phyloP scores from a whole-genome alignment of 129 eudicot species.

The Kitagawia praeruptora region DNA sequence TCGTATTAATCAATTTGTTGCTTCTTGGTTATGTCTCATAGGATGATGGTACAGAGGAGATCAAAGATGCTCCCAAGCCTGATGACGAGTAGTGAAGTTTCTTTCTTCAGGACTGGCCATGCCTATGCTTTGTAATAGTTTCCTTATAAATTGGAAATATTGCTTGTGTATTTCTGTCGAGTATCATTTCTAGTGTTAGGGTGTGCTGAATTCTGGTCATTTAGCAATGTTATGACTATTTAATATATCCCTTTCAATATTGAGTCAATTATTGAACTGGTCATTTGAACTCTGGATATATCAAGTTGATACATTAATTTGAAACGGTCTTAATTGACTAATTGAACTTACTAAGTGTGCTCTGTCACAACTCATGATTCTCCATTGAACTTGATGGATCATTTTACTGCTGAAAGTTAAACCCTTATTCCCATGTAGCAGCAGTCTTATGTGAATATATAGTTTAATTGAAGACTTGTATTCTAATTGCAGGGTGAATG shows the following conservation, averaged over 20 bases:
- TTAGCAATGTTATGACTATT: not conserved
- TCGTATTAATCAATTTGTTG: not conserved
- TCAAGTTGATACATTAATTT: not conserved
- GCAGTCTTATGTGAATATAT: too few species aligned
- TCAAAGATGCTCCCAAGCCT: constrained; percentile 38
- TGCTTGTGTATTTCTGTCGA: constrained; percentile 7
- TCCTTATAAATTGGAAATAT: not conserved
- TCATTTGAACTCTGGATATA: not conserved
- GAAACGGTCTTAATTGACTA: not conserved
- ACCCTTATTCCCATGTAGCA: not conserved
- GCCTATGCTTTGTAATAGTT: constrained; percentile 7
- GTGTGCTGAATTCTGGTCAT: not conserved
- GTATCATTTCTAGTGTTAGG: constrained; percentile 10
- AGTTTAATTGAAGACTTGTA: too few species aligned
- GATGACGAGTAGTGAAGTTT: constrained; percentile 19
- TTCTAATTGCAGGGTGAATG: not conserved
- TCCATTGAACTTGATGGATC: not conserved
- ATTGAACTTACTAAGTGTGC: not conserved
- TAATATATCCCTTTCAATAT: too few species aligned
- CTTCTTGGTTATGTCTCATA: not conserved
- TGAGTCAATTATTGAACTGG: not conserved
- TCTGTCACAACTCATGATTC: not conserved
- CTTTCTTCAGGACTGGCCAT: not conserved
- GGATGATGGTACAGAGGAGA: constrained; percentile 39
- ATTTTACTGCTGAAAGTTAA: not conserved